Base-by-base conservation (phyloP, 2,329 filamentous ascomycete species). In the Scedosporium boydii region DNA sequence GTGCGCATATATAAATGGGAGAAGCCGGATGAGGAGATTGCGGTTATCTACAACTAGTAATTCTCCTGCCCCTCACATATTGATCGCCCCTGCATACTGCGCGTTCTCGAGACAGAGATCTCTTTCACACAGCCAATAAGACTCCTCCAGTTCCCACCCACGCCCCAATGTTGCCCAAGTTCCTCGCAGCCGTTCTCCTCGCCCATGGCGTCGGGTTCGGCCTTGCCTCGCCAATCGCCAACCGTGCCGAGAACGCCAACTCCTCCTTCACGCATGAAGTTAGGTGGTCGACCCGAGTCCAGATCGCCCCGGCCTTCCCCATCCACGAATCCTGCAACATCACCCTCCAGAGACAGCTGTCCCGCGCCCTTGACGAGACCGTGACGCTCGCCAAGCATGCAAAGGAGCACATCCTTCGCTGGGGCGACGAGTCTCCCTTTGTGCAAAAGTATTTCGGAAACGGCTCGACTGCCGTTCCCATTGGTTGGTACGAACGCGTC, bases 381-480 rank as follows among this genome's bases (percentile, higher is more conserved):
- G 72, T 86, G 46, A 70, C 73, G 60, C 76, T 89, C 3, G 84
- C 83, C 6, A 71, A 77, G 60, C 85, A 88, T 68, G 87, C 87
- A 6, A 82, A 80, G 64, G 79, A 86, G 48, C 87, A 89, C 69
- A 79, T 87, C 59, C 77, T 84, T 14, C 77, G 78, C 57, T 82
- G 77, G 67, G 84, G 86, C 38, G 78, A 80, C 72, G 74, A 78
- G 27, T 87, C 84, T 9, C 76, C 79, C 21, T 79, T 87, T 63
- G 86, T 84, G 69, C 76, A 76, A 60, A 88, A 86, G 74, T 90
- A 89, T 74, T 90, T 90, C 69, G 85, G 87, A 56, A 78, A 82
- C 60, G 77, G 77, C 1, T 76, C 84, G 3, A 83, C 85, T 2
- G 80, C 80, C 23, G 78, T 81, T 65, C 80, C 83, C 3, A 77